Evolutionary conservation across 257 asterid genomes (phyloP).

Genomic region (Anisodus tanguticus): DNA sequence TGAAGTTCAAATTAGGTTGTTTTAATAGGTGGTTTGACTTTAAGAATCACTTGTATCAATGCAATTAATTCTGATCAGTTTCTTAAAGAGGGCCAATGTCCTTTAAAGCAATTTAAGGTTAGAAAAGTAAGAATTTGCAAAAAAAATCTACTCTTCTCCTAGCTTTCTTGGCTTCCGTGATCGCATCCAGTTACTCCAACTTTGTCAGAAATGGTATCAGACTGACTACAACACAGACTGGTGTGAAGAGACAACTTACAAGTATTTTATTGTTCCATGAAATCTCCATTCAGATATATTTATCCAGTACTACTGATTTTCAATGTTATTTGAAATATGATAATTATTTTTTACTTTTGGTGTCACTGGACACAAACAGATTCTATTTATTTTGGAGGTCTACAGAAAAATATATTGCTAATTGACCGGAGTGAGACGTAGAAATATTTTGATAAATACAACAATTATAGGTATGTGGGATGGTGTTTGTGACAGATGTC

Average conservation of each 20-base stretch:
- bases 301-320: no score
- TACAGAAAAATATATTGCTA: conserved; percentile 27
- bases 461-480: conserved; percentile 68
- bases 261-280: conserved; percentile 39
- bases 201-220: conserved; percentile 81
- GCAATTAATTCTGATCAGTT: no score
- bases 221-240: conserved; percentile 60
- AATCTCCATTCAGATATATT: no score
- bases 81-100: no score
- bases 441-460: no score
- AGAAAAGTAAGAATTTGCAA: no score
- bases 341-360: no score
- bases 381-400: conserved; percentile 23
- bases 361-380: no score
- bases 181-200: conserved; percentile 85
- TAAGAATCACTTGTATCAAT: no score
- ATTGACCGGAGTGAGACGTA: neutral
- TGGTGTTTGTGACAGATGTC: conserved; percentile 85
- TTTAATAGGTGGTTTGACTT: neutral
- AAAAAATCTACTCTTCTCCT: no score
- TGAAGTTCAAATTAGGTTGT: neutral
- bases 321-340: no score
- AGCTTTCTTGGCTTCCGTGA: conserved; percentile 73
- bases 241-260: conserved; percentile 87
- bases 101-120: no score